These are phyloP conservation scores for Mycosarcoma mackinlayi DNA, from an alignment of 1,284 basidiomycete genomes.

Conservation along the genomic window DNA sequence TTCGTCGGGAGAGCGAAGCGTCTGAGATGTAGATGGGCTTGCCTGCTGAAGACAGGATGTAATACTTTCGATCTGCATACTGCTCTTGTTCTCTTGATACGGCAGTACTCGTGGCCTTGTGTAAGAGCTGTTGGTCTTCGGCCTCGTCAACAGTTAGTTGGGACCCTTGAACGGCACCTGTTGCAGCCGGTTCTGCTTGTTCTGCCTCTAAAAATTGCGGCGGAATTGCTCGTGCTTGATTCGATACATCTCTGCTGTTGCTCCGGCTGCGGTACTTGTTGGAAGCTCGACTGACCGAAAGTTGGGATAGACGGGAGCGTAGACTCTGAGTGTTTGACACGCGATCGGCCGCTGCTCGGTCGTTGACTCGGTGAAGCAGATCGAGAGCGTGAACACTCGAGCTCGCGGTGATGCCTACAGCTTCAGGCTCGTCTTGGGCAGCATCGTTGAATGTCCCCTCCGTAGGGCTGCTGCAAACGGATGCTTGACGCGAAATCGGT, in stretches of 20 bases:
- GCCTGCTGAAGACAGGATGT: conserved; percentile 57
- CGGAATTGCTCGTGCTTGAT: neutral
- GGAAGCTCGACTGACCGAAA: conserved; percentile 28
- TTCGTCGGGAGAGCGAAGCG: conserved; percentile 28
- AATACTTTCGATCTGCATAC: conserved; percentile 51
- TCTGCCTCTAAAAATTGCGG: conserved; percentile 13
- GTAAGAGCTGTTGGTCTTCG: neutral
- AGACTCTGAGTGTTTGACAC: conserved; percentile 16
- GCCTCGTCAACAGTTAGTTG: too few species aligned
- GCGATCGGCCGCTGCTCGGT: conserved; percentile 35
- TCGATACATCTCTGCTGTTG: conserved; percentile 19
- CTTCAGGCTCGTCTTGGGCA: conserved; percentile 28
- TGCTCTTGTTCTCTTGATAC: conserved; percentile 1
- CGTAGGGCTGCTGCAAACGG: neutral
- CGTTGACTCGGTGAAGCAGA: conserved; percentile 39
- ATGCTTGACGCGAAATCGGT: conserved; percentile 3
- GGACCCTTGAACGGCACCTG: neutral
- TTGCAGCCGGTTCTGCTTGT: neutral
- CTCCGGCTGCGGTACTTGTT: conserved; percentile 22
- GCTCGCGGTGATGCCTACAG: conserved; percentile 25
- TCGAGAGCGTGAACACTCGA: conserved; percentile 45
- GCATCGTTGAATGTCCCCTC: conserved; percentile 31
- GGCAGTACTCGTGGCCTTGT: neutral
- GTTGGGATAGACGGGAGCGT: conserved; percentile 26
- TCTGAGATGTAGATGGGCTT: conserved; percentile 61